A percentile compares a stretch with the other conserved stretches of the same genome.
Conservation (phyloP, 208 protist species). For the Crithidia fasciculata region DNA sequence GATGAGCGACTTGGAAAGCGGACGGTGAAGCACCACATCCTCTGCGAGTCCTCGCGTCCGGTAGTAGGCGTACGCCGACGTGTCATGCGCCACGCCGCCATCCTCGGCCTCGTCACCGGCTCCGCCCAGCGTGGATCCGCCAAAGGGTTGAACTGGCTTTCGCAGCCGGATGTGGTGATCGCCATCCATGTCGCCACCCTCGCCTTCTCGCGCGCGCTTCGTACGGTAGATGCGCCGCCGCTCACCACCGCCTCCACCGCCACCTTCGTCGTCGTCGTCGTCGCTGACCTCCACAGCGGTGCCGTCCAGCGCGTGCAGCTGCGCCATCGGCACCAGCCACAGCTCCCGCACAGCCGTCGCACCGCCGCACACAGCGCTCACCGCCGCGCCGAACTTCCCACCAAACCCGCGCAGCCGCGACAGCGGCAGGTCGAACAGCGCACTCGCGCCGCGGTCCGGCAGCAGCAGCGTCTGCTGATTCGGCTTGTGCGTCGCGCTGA, state of each 20-base stretch:
- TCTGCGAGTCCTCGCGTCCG: slow-evolving; percentile 51
- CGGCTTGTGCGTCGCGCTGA: slow-evolving; percentile 84
- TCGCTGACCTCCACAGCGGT: background rate
- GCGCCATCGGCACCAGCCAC: slow-evolving; percentile 53
- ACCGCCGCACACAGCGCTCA: slow-evolving; percentile 47
- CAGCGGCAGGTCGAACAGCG: slow-evolving; percentile 60
- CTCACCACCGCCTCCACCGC: background rate
- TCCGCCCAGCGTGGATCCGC: slow-evolving; percentile 8
- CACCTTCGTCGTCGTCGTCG: slow-evolving; percentile 16
- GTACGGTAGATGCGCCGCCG: background rate
- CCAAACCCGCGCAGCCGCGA: slow-evolving; percentile 74
- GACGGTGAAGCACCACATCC: slow-evolving; percentile 46
- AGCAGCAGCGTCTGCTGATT: slow-evolving; percentile 85
- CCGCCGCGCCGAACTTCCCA: slow-evolving; percentile 72
- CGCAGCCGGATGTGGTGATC: background rate
- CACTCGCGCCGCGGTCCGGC: slow-evolving; percentile 58
- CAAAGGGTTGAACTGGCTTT: background rate
- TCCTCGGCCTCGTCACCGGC: slow-evolving; percentile 19
- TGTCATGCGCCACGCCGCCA: background rate
- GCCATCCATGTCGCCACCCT: background rate
- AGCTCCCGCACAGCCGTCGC: slow-evolving; percentile 49
- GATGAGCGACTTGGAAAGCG: slow-evolving; percentile 59
- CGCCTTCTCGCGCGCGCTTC: background rate
- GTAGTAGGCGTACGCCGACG: slow-evolving; percentile 41
- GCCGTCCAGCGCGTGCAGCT: slow-evolving; percentile 18